Base-by-base conservation (phyloP, 441 rosid species). In the Geranium incanum region DNA sequence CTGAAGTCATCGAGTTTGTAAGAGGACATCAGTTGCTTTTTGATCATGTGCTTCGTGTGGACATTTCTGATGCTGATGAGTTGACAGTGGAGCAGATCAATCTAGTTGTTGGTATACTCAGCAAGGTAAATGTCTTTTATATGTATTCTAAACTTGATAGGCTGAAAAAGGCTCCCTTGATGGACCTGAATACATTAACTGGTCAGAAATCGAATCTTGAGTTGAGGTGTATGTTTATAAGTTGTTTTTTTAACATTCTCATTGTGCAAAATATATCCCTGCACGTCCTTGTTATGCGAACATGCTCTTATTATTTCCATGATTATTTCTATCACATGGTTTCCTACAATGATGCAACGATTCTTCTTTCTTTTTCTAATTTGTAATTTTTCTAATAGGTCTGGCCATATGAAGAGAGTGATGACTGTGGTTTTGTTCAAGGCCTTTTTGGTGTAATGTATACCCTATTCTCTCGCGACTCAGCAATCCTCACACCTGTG, bases 351-450 rank as follows among this genome's bases (percentile, higher is more conserved):
- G 66, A 60, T 23, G 36, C 36, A 11, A 21, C 8, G 12, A 60
- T 60, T 60, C 36, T 60, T 60, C 36, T 21, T 60, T 21, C 23
- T 36, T 19, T 59, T 59, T 18, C 64, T 59, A 60, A 60, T 60
- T 21, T 60, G 3, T 45, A 64, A 6, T n/a, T 70, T 8, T 15
- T 41, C 36, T 45, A 19, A 59, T 80, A 93, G 98, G 93, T 90
- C 66, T 94, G 99, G 99, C 97, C 97, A 59, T 94, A 87, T 6
- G 99, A 94, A 83, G 97, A 92, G 86, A 90, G 78, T 57, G 88
- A 84, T 6, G 88, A 86, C 70, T 84, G 79, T 79, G 97, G 97
- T 71, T 85, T 90, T 85, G 90, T 92, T 79, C 97, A 92, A 90
- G 92, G 87, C 68, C 88, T 94, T 66, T 92, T 90, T 81, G 83